Evolutionary conservation across 208 protist species (phyloP), one percentile per base, ranked within the genome.

Genomic region (Endotrypanum monterogeii): DNA sequence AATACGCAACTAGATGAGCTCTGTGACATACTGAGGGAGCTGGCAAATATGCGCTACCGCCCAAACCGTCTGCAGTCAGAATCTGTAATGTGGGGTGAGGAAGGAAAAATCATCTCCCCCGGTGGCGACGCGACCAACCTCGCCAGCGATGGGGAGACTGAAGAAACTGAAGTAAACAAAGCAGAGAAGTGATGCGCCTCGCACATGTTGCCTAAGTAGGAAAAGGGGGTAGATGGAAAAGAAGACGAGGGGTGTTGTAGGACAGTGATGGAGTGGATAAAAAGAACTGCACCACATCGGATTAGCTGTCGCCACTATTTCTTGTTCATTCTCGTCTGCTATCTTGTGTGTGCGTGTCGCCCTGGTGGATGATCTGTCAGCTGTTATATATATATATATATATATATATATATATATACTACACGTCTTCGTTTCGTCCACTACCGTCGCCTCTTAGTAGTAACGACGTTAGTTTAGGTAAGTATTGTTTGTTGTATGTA

Each of bases 1-100:
- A 93, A 90, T 66, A 71, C 54, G 0, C 82, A 73, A 52, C 71
- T 97, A 9, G 88, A 94, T 3, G 70, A 88, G 44, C 56, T 95
- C 14, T 73, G 85, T n/a, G 66, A 62, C 25, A 67, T 97, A 11
- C 73, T 97, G n/a, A 82, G 83, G 54, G 78, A 89, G 35, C 81
- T 97, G 16, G 79, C 91, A 20, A 82, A 71, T 60, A 80, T 74
- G 20, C 83, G 80, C 6, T 65, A 92, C 14, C 80, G 80, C 52
- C 89, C 90, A 52, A 91, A 86, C 69, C 28, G 50, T 0, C 90
- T 70, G 61, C 55, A 35, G 67, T 71, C 44, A 1, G 16, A 39
- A 9, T 73, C 50, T 4, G 54, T 79, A 60, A 54, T 80, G 12
- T 94, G 89, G 89, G 78, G 78, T 23, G 91, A 96, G 25, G 77